Conservation (phyloP, 73 alveolate species). For the Stentor coeruleus region DNA sequence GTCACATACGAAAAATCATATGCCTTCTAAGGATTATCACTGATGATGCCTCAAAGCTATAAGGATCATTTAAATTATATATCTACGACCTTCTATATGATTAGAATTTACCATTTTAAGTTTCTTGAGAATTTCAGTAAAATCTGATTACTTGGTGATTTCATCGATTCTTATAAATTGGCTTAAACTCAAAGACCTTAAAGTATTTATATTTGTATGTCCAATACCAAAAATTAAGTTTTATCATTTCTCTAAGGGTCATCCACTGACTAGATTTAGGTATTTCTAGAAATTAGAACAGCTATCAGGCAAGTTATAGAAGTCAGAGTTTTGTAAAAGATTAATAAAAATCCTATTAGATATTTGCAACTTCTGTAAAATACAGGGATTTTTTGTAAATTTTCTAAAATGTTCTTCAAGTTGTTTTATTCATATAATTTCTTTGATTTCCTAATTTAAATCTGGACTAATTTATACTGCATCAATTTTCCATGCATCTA, state of each 20-base stretch:
- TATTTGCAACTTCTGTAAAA: too few species aligned
- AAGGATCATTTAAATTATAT: not conserved
- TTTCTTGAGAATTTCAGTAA: not conserved
- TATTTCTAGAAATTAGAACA: not conserved
- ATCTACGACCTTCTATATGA: not conserved
- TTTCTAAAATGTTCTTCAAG: slow-evolving; percentile 63
- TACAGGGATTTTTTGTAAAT: slow-evolving; percentile 43
- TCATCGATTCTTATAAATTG: too few species aligned
- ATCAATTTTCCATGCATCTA: slow-evolving; percentile 80
- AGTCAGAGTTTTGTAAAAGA: too few species aligned
- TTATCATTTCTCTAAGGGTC: slow-evolving; percentile 1
- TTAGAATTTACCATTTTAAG: slow-evolving; percentile 21
- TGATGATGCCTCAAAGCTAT: not conserved
- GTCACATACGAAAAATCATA: too few species aligned
- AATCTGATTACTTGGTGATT: not conserved
- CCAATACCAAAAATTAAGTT: too few species aligned
- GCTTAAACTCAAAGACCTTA: not conserved
- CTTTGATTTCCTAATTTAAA: slow-evolving; percentile 23
- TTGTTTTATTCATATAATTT: slow-evolving; percentile 35
- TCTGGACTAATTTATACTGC: slow-evolving; percentile 22
- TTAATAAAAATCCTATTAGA: too few species aligned
- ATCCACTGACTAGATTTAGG: not conserved
- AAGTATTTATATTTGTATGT: too few species aligned
- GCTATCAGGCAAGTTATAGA: too few species aligned
- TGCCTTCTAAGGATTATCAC: too few species aligned